Evolutionary conservation across 768 basidiomycete species (phyloP).

Genomic region (Galerina sulciceps): DNA sequence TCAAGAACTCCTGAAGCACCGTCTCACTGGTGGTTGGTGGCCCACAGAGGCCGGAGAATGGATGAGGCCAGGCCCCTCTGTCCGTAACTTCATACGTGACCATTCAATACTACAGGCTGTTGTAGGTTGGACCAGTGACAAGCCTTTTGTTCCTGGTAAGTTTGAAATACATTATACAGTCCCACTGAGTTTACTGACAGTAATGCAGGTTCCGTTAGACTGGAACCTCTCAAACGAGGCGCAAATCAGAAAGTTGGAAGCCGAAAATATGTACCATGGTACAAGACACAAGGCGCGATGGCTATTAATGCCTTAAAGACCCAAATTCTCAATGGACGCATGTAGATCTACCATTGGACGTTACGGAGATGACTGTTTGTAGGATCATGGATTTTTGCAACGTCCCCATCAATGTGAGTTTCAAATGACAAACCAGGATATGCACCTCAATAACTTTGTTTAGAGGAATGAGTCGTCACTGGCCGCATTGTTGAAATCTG

Average conservation of each 20-base stretch:
- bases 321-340: constrained; percentile 10
- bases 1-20: constrained; percentile 33
- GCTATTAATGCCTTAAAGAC: constrained; percentile 14
- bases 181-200: too few species aligned
- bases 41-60: neutral
- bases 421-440: too few species aligned
- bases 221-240: constrained; percentile 28
- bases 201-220: constrained; percentile 4
- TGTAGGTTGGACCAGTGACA: neutral
- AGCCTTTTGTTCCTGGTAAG: too few species aligned
- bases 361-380: constrained; percentile 24
- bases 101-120: neutral
- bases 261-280: constrained; percentile 11
- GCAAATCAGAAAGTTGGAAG: constrained; percentile 22
- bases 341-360: constrained; percentile 17
- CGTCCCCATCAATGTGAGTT: neutral
- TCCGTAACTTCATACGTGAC: neutral
- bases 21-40: constrained; percentile 37
- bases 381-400: constrained; percentile 30
- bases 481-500: constrained; percentile 23
- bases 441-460: neutral
- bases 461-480: constrained; percentile 6
- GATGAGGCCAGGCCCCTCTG: neutral
- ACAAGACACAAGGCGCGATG: constrained; percentile 9
- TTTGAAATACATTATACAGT: too few species aligned